These are phyloP conservation scores for Alternaria metachromatica DNA, from an alignment of 2,329 filamentous ascomycete genomes.

Conservation along the genomic window DNA sequence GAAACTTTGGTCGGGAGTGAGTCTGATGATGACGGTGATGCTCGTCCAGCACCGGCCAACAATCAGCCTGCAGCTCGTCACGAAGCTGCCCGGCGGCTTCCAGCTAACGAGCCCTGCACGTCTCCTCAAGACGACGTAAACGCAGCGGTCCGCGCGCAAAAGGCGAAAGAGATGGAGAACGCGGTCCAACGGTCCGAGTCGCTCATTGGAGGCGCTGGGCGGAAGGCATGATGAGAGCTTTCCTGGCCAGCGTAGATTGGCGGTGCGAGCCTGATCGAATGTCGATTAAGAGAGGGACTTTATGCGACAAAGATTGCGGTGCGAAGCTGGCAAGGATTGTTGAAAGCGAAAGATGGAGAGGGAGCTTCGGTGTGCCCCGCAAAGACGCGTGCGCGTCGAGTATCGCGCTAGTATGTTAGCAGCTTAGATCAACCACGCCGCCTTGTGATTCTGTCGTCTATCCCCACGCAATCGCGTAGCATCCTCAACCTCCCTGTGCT, in stretches of 20 bases:
- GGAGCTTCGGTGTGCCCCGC: background rate
- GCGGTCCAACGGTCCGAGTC: background rate
- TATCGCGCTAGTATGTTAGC: background rate
- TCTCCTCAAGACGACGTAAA: background rate
- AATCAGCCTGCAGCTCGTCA: constrained; percentile 3
- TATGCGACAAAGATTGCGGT: background rate
- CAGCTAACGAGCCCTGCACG: background rate
- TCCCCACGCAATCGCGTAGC: background rate
- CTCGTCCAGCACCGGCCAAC: background rate
- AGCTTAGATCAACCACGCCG: background rate
- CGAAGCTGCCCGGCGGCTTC: background rate
- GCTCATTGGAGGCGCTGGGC: background rate
- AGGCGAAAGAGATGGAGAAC: background rate
- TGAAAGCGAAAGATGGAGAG: background rate
- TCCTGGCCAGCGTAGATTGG: background rate
- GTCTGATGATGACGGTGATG: constrained; percentile 6
- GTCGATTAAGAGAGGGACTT: background rate
- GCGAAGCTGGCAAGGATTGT: background rate
- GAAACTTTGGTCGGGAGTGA: constrained; percentile 5
- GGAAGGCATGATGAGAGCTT: background rate
- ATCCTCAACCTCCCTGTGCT: background rate
- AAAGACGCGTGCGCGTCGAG: background rate
- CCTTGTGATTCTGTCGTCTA: background rate
- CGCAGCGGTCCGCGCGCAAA: background rate
- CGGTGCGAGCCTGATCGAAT: background rate